These are phyloP conservation scores for Venturiaceae sp. DNA, from an alignment of 2,329 filamentous ascomycete species.

Conservation along the genomic window DNA sequence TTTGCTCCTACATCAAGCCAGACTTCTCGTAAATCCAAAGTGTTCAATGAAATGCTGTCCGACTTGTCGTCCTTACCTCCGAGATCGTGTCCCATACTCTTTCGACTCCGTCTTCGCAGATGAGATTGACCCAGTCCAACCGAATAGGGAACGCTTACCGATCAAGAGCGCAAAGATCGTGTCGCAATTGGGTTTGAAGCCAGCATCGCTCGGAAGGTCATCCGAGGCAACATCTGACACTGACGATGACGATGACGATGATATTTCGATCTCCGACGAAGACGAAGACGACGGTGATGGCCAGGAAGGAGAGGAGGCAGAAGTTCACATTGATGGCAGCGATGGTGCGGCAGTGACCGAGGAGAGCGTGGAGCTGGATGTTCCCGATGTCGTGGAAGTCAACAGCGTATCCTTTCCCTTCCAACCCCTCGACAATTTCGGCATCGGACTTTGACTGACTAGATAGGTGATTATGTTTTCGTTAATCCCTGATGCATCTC, in stretches of 20 bases:
- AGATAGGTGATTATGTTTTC: too few relatives aligned
- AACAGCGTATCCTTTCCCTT: too few relatives aligned
- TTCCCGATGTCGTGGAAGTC: constrained; percentile 11
- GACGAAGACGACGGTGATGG: neutral
- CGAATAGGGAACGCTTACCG: neutral
- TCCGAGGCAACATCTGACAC: constrained; percentile 18
- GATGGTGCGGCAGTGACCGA: constrained; percentile 46
- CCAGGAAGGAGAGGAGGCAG: constrained; percentile 15
- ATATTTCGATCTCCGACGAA: neutral
- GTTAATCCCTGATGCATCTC: too few relatives aligned
- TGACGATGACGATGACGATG: constrained; percentile 28
- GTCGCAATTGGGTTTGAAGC: neutral
- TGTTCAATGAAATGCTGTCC: constrained; percentile 28
- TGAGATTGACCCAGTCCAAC: constrained; percentile 13
- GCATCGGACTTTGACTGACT: too few relatives aligned
- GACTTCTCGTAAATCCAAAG: constrained; percentile 3
- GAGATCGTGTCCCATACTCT: constrained; percentile 35
- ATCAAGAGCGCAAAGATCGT: neutral
- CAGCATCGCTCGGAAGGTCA: neutral
- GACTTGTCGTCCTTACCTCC: constrained; percentile 39
- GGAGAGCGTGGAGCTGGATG: constrained; percentile 41
- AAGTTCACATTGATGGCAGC: constrained; percentile 35
- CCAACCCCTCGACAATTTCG: too few relatives aligned
- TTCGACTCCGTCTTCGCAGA: constrained; percentile 33
- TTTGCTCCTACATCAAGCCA: neutral